Base-by-base conservation (phyloP, 1,284 basidiomycete genomes). In the Pseudomicrostroma phylloplanum region DNA sequence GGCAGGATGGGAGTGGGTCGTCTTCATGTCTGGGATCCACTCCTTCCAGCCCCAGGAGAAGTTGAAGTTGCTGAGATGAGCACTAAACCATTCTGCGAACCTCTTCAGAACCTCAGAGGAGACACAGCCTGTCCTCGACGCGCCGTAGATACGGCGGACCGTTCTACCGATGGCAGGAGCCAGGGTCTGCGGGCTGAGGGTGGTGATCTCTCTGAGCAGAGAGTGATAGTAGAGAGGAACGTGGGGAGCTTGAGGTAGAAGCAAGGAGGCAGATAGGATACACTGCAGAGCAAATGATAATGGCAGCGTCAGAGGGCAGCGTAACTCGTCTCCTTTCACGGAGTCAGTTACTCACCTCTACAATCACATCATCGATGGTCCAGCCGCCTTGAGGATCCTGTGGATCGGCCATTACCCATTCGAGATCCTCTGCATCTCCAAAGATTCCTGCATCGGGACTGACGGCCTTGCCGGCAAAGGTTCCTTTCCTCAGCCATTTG, bases 11-110 rank as follows among this genome's bases (percentile, higher is more conserved):
- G 67, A 41, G n/a, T 62, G 73, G 0, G 87, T 82, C 13, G 94
- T 80, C 2, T 83, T 79, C 13, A 96, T 82, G 79, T 96, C 93
- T 1, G 89, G 87, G n/a, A 92, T 82, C 94, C 96, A 99, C 84
- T 98, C 96, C 74, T 92, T 92, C 96, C 96, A 99, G n/a, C 93
- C 92, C 96, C 96, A 99, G 72, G 88, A 87, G 82, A 97, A 98
- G 21, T 89, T 89, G 80, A 98, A 99, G 81, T 98, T 99, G 72
- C 90, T 92, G 85, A 98, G 89, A 74, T 99, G 96, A 1, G 90
- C 85, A 6, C 91, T 86, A 74, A 97, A 96, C 96, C 96, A 98
- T 69, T 96, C 92, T 0, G 90, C 86, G 63, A 92, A 89, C 21
- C 91, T 83, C 60, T 87, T 84, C 0, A 88, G 83, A 54, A 90